These are phyloP conservation scores for Pseudevernia furfuracea DNA, from an alignment of 495 filamentous ascomycete species.

Conservation along the genomic window DNA sequence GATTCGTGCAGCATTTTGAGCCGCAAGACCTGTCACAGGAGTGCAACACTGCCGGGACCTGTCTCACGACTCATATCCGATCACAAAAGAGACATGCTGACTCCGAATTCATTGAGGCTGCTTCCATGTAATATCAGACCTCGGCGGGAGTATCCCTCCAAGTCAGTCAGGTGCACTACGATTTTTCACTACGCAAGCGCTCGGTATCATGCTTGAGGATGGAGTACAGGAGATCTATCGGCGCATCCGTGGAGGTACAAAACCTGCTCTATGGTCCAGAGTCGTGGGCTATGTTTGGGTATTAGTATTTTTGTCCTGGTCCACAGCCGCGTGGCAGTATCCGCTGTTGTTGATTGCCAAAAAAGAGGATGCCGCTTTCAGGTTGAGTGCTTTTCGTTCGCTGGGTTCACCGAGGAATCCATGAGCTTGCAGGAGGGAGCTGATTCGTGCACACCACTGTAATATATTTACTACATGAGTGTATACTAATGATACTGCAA, in stretches of 20 bases:
- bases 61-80: too few relatives aligned
- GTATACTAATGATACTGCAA: too few relatives aligned
- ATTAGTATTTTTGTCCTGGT: background rate
- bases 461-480: too few relatives aligned
- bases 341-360: background rate
- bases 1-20: too few relatives aligned
- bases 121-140: background rate
- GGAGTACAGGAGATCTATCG: background rate
- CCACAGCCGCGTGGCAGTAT: background rate
- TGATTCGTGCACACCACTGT: background rate
- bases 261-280: background rate
- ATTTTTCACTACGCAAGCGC: background rate
- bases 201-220: slow-evolving; percentile 6
- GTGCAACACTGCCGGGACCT: too few relatives aligned
- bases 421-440: background rate
- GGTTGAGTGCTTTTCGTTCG: background rate
- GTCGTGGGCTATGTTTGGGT: background rate
- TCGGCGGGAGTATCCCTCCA: background rate
- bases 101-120: background rate
- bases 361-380: background rate
- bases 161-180: background rate
- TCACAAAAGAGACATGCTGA: background rate
- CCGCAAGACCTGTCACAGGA: too few relatives aligned
- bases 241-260: background rate
- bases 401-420: background rate